Evolutionary conservation across 495 filamentous ascomycete species (phyloP).

Genomic region (Tuber brumale): DNA sequence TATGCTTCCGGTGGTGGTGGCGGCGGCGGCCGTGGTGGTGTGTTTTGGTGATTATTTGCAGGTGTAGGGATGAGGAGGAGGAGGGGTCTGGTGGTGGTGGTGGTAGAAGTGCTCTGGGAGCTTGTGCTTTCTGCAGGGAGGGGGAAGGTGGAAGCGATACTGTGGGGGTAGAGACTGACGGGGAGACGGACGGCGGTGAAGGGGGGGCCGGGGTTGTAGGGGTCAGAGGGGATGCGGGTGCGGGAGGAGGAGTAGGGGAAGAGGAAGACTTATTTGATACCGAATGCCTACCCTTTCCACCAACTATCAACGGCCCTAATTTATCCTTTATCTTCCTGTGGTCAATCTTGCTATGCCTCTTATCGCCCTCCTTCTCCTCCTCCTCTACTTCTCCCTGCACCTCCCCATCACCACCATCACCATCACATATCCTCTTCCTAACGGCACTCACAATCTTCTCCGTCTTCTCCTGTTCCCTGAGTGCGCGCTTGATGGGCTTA

Average conservation of each 20-base stretch:
- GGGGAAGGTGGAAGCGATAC: neutral
- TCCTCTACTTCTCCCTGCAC: neutral
- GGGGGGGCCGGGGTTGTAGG: neutral
- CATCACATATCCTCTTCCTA: conserved; percentile 11
- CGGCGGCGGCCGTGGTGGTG: neutral
- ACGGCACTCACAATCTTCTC: conserved; percentile 14
- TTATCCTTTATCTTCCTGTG: neutral
- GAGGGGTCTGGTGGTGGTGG: neutral
- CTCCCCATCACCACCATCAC: neutral
- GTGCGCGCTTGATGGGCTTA: conserved; percentile 14
- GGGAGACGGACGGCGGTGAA: neutral
- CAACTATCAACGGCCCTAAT: neutral
- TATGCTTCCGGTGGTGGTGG: conserved; percentile 1
- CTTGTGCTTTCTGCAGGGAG: neutral
- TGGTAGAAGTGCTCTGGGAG: neutral
- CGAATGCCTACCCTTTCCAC: neutral
- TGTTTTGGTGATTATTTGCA: neutral
- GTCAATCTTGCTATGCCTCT: neutral
- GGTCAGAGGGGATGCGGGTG: neutral
- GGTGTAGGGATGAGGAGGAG: neutral
- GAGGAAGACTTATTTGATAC: neutral
- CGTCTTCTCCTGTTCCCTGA: conserved; percentile 18
- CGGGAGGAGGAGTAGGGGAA: neutral
- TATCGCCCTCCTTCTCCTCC: neutral
- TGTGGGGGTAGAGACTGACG: neutral